These are phyloP conservation scores for Colletotrichum euphorbiae DNA, from an alignment of 2,329 filamentous ascomycete species.

Conservation along the genomic window DNA sequence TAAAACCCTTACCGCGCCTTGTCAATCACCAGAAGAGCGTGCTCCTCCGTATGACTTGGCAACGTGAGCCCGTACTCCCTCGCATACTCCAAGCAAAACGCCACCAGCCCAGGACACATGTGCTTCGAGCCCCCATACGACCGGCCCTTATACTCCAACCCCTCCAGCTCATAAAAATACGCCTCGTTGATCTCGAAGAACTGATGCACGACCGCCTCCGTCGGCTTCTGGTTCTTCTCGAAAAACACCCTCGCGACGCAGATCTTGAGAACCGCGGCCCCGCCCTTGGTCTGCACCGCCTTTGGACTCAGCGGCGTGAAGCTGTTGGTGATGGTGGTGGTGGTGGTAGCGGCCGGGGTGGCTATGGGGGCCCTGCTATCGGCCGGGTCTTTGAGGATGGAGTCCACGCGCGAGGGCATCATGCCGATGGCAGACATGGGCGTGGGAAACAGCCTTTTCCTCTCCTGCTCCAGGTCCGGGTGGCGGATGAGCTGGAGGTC, in stretches of 20 bases:
- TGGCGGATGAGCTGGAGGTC: conserved; percentile 20
- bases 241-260: conserved; percentile 28
- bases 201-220: conserved; percentile 19
- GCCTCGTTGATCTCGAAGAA: conserved; percentile 25
- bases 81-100: conserved; percentile 2
- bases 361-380: background rate
- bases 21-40: background rate
- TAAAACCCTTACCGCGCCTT: background rate
- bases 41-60: conserved; percentile 6
- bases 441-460: background rate
- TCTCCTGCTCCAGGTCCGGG: background rate
- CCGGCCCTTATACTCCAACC: conserved; percentile 18
- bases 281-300: conserved; percentile 12
- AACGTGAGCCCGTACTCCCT: background rate
- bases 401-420: conserved; percentile 21
- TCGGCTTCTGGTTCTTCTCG: conserved; percentile 11
- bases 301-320: background rate
- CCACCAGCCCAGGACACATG: conserved; percentile 5
- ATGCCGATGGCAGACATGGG: conserved; percentile 1
- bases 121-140: conserved; percentile 10
- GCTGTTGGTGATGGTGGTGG: too few species aligned
- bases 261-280: conserved; percentile 28
- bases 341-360: background rate
- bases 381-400: conserved; percentile 8
- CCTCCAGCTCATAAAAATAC: conserved; percentile 28